Evolutionary conservation across 228 moss, liverwort and hornwort genomes (phyloP).

Genomic region (Sphagnum magellanicum): DNA sequence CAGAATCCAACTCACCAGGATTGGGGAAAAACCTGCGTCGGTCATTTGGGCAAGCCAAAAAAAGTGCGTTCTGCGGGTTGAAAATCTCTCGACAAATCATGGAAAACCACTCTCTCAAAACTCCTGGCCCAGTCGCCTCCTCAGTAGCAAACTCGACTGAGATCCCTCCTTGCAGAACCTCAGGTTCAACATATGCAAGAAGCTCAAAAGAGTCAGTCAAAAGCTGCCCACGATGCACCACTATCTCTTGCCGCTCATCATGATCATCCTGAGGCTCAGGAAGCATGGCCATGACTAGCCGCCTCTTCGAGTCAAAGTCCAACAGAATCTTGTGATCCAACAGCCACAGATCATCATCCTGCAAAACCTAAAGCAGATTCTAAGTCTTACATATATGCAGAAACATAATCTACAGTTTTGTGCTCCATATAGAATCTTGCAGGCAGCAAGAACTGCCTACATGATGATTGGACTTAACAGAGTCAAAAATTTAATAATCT

Average conservation of each 20-base stretch:
- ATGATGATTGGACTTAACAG: too few species aligned
- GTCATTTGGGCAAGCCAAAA: conserved; percentile 89
- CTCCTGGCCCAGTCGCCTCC: conserved; percentile 97
- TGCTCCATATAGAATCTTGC: too few species aligned
- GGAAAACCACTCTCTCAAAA: conserved; percentile 98
- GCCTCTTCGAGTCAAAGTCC: conserved; percentile 87
- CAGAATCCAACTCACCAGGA: conserved; percentile 52
- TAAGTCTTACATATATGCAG: too few species aligned
- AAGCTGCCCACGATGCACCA: conserved; percentile 82
- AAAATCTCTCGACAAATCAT: conserved; percentile 98
- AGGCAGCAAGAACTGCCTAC: too few species aligned
- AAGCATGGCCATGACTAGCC: conserved; percentile 93
- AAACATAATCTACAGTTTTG: too few species aligned
- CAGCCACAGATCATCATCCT: conserved; percentile 95
- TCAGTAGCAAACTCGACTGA: conserved; percentile 93
- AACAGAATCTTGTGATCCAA: conserved; percentile 70
- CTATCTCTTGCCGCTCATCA: conserved; percentile 87
- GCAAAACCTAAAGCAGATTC: conserved; percentile 18
- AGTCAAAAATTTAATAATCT: too few species aligned
- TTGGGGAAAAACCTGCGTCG: conserved; percentile 87
- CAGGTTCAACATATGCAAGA: conserved; percentile 86
- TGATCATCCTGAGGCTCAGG: conserved; percentile 99
- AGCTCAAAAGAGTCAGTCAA: conserved; percentile 85
- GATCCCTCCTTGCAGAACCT: conserved; percentile 84
- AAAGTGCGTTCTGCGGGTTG: conserved; percentile 93